Base-by-base conservation (phyloP, 306 rosid species). In the Pachyrhizus erosus region DNA sequence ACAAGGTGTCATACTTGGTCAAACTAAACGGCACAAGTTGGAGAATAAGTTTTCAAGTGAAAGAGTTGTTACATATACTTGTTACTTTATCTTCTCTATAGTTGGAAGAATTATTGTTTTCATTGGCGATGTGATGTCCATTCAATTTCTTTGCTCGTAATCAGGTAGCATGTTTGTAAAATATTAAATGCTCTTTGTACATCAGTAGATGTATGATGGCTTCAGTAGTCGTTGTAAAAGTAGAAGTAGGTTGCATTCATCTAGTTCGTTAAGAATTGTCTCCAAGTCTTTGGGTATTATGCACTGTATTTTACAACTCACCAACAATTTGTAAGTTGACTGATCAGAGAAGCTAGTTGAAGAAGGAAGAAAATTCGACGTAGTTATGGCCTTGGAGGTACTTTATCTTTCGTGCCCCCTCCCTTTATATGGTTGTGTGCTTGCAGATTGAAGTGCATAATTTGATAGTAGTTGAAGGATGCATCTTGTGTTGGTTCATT, bases 361-460 rank as follows among this genome's bases (percentile, higher is more conserved):
- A 85, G 94, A 91, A 87, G 92, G 90, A 55, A 92, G 86, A 62
- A 82, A 76, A 81, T 96, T 93, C 70, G 99, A 96, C 79, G 98
- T 94, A 12, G 97, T 93, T 78, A 85, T 93, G 87, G 83, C 99
- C 68, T 81, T 90, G 81, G 99, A 96, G 98, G 98, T 95, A 84
- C 85, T 62, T 13, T 70, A 9, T 60, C 40, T 45, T 17, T 21
- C 14, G 9, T n/a, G 10, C 27, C 20, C 18, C 57, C 17, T 15
- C 12, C 31, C 20, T n/a, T n/a, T 9, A 17, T 33, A 82, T 49
- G 26, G 40, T 23, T 40, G 40, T 62, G 49, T 27, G 71, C 68
- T 43, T 40, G 27, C 27, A 24, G 42, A 37, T 37, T 37, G 10
- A 10, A 8, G 42, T 37, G 8, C 2, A 9, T 40, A n/a, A 40